phyloP scores from a whole-genome alignment of 2,329 filamentous ascomycete genomes.

The Ceratocystis papillata region DNA sequence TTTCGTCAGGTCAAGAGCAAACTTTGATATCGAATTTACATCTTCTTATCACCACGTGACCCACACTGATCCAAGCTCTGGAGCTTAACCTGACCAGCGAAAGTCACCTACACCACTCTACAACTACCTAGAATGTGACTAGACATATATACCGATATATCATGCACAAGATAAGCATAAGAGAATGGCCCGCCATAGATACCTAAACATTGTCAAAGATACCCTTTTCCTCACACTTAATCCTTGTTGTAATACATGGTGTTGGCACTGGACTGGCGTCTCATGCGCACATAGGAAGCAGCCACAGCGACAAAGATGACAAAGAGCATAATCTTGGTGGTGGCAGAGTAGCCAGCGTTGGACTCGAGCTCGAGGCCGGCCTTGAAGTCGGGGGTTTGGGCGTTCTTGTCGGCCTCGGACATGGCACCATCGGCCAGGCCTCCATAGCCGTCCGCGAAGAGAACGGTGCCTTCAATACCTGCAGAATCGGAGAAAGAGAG shows the following conservation, averaged over 20 bases:
- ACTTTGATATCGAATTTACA: conserved; percentile 22
- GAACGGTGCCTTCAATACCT: conserved; percentile 22
- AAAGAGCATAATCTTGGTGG: conserved; percentile 22
- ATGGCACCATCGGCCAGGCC: conserved; percentile 22
- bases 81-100: background rate
- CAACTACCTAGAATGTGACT: background rate
- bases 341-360: conserved; percentile 19
- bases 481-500: conserved; percentile 5
- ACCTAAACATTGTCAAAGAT: background rate
- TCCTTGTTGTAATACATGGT: conserved; percentile 18
- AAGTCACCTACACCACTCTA: background rate
- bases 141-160: background rate
- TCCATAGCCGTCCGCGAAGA: conserved; percentile 22
- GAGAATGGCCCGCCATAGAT: background rate
- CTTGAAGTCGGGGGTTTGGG: conserved; percentile 15
- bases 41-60: conserved; percentile 22
- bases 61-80: background rate
- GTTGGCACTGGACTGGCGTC: conserved; percentile 13
- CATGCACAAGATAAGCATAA: background rate
- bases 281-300: conserved; percentile 20
- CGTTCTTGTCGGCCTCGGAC: conserved; percentile 20
- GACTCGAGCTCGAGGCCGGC: background rate
- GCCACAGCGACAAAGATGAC: conserved; percentile 22
- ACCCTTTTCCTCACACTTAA: background rate
- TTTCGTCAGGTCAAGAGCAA: background rate